Conservation (phyloP, 2,329 filamentous ascomycete species). For the Lasiodiplodia theobromae region DNA sequence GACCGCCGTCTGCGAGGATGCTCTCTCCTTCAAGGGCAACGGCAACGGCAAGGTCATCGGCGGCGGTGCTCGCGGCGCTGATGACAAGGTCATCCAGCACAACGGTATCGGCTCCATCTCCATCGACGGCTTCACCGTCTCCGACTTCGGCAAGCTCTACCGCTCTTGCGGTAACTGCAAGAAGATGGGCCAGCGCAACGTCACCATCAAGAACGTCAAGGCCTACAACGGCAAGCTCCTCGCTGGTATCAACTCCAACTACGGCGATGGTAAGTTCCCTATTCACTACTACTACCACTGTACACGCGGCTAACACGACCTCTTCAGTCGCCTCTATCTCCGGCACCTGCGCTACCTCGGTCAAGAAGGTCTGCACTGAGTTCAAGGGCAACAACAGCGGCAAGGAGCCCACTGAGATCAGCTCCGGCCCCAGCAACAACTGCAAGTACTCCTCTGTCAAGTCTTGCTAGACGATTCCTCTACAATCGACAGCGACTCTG, state of each 20-base stretch:
- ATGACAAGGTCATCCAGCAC: slow-evolving; percentile 46
- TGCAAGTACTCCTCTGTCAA: slow-evolving; percentile 18
- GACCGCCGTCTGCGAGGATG: slow-evolving; percentile 49
- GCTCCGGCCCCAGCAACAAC: slow-evolving; percentile 14
- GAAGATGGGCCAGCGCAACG: slow-evolving; percentile 41
- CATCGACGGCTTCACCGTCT: slow-evolving; percentile 41
- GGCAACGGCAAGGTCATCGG: slow-evolving; percentile 40
- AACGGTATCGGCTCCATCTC: slow-evolving; percentile 42
- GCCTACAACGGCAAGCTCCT: slow-evolving; percentile 32
- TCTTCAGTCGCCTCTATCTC: slow-evolving; percentile 7
- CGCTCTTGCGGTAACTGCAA: slow-evolving; percentile 41
- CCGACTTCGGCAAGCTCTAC: slow-evolving; percentile 41
- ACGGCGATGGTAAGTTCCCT: slow-evolving; percentile 50
- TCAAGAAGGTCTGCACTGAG: slow-evolving; percentile 45
- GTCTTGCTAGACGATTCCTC: background rate
- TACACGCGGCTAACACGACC: background rate
- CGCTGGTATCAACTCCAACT: slow-evolving; percentile 46
- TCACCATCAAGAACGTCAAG: slow-evolving; percentile 21
- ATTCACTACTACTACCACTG: background rate
- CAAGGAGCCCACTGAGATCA: slow-evolving; percentile 39
- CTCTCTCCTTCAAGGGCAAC: slow-evolving; percentile 37
- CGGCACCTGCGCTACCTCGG: slow-evolving; percentile 37
- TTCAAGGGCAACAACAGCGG: slow-evolving; percentile 59
- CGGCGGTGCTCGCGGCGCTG: slow-evolving; percentile 38
- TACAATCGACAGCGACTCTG: background rate